Evolutionary conservation across 2,329 filamentous ascomycete species (phyloP).

Genomic region (Cladophialophora exuberans): DNA sequence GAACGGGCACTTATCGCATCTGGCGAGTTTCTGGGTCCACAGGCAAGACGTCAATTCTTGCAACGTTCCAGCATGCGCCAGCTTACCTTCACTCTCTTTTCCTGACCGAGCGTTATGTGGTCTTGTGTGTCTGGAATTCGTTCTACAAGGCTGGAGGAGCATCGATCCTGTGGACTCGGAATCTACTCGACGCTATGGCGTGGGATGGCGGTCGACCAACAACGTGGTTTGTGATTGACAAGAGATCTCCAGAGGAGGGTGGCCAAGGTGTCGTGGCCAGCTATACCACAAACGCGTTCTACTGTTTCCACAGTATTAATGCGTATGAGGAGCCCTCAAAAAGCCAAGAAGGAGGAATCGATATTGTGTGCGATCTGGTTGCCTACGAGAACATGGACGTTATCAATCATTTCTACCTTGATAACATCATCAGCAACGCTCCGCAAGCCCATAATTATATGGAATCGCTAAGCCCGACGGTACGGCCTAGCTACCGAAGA

Average conservation of each 20-base stretch:
- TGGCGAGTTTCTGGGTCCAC: constrained; percentile 67
- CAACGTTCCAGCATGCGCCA: constrained; percentile 61
- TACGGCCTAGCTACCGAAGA: constrained; percentile 37
- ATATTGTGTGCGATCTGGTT: constrained; percentile 68
- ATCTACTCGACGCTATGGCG: constrained; percentile 69
- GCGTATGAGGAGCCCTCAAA: constrained; percentile 66
- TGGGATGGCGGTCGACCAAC: constrained; percentile 62
- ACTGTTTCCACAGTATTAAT: constrained; percentile 81
- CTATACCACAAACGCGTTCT: constrained; percentile 70
- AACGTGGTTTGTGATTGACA: constrained; percentile 76
- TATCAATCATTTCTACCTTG: constrained; percentile 69
- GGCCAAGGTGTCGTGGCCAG: constrained; percentile 68
- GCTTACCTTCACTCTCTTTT: constrained; percentile 87
- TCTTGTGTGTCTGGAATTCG: constrained; percentile 73
- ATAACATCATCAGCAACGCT: constrained; percentile 64
- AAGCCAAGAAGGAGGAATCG: constrained; percentile 44
- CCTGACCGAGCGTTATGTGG: constrained; percentile 69
- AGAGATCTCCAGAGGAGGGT: constrained; percentile 46
- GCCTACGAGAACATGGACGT: constrained; percentile 68
- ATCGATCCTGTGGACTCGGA: constrained; percentile 65
- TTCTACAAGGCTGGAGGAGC: constrained; percentile 63
- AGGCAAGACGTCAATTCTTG: constrained; percentile 71
- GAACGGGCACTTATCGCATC: constrained; percentile 64
- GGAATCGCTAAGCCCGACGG: constrained; percentile 40
- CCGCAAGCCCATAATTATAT: constrained; percentile 52